Percentiles rank a stretch among this genome's conserved stretches.
These are phyloP conservation scores for Colletotrichum sublineola DNA, from an alignment of 2,329 filamentous ascomycete species.

Conservation along the genomic window DNA sequence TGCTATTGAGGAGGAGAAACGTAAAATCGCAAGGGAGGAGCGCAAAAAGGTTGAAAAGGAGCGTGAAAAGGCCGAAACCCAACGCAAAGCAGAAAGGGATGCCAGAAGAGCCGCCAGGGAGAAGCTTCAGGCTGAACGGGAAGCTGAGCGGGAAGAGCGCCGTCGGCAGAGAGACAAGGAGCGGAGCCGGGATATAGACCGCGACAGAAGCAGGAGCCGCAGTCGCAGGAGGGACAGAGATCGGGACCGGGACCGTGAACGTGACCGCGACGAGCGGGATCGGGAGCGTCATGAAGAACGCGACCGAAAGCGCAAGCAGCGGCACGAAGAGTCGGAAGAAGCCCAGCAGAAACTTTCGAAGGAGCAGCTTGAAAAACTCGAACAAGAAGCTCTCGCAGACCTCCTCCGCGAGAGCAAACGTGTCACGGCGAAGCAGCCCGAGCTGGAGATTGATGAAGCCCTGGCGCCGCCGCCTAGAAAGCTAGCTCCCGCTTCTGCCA, in stretches of 20 bases:
- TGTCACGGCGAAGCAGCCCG: slow-evolving; percentile 61
- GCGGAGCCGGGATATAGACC: slow-evolving; percentile 56
- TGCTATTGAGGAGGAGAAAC: slow-evolving; percentile 73
- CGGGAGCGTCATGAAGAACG: slow-evolving; percentile 47
- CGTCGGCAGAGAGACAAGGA: slow-evolving; percentile 58
- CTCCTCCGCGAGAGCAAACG: slow-evolving; percentile 71
- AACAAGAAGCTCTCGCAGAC: slow-evolving; percentile 70
- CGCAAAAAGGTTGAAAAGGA: slow-evolving; percentile 64
- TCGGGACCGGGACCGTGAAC: slow-evolving; percentile 48
- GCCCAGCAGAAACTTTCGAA: slow-evolving; percentile 68
- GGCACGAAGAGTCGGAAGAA: slow-evolving; percentile 59
- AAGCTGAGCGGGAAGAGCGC: slow-evolving; percentile 69
- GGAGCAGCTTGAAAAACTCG: slow-evolving; percentile 69
- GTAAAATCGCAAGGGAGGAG: slow-evolving; percentile 69
- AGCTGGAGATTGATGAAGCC: slow-evolving; percentile 67
- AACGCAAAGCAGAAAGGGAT: slow-evolving; percentile 64
- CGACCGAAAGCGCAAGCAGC: slow-evolving; percentile 52
- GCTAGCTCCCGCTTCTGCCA: slow-evolving; percentile 68
- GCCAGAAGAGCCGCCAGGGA: slow-evolving; percentile 60
- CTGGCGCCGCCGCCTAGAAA: slow-evolving; percentile 68
- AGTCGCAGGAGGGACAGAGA: slow-evolving; percentile 46
- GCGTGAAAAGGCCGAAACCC: slow-evolving; percentile 63
- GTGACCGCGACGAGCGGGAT: slow-evolving; percentile 50
- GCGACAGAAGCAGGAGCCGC: slow-evolving; percentile 49
- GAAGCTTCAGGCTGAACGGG: slow-evolving; percentile 58